A percentile compares a stretch with the other conserved stretches of the same genome.
phyloP scores from a whole-genome alignment of 2,329 filamentous ascomycete species.

The Amesomyces nigricolor region DNA sequence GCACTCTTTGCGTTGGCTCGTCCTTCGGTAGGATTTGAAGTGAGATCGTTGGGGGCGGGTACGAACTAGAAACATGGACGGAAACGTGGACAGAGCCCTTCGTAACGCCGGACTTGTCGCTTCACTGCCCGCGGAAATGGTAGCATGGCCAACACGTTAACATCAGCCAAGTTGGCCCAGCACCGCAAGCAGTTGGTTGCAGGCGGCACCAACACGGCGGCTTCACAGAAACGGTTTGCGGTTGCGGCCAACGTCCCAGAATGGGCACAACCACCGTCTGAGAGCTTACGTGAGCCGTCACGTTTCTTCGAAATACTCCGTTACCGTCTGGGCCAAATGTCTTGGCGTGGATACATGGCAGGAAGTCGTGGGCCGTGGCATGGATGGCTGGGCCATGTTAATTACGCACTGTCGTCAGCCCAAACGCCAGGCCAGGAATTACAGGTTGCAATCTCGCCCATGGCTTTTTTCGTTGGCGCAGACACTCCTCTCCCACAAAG shows the following conservation, averaged over 20 bases:
- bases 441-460: slow-evolving; percentile 17
- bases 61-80: too few relatives aligned
- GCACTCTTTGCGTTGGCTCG: too few relatives aligned
- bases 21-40: too few relatives aligned
- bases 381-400: neutral
- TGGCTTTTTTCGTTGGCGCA: slow-evolving; percentile 15
- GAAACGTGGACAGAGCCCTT: too few relatives aligned
- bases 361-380: neutral
- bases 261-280: neutral
- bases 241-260: slow-evolving; percentile 1
- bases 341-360: slow-evolving; percentile 3
- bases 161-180: neutral
- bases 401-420: slow-evolving; percentile 11
- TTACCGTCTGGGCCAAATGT: slow-evolving; percentile 3
- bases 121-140: too few relatives aligned
- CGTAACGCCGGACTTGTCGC: too few relatives aligned
- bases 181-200: slow-evolving; percentile 13
- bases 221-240: neutral
- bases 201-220: neutral
- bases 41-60: too few relatives aligned
- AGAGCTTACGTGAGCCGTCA: too few relatives aligned
- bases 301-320: neutral
- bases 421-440: slow-evolving; percentile 11
- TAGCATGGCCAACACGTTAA: neutral
- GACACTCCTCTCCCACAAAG: slow-evolving; percentile 10